phyloP scores from a whole-genome alignment of 225 moss, liverwort and hornwort species.

The Polytrichum formosum region DNA sequence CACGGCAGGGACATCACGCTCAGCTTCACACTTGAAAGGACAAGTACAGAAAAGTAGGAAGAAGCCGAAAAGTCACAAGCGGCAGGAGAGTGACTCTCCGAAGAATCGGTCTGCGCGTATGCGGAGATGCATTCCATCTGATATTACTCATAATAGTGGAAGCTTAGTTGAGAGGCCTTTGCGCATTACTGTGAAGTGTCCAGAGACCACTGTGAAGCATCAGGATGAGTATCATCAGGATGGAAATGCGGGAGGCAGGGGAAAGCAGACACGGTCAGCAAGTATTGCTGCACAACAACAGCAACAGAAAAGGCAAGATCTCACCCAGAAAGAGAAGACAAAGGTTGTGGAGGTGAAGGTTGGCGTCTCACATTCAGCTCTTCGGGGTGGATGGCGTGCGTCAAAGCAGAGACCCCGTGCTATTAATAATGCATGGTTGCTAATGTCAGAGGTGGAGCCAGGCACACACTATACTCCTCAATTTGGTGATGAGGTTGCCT shows the following conservation, averaged over 20 bases:
- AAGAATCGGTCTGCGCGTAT: slow-evolving; percentile 23
- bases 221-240: slow-evolving; percentile 21
- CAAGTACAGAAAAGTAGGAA: slow-evolving; percentile 25
- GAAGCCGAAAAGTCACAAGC: slow-evolving; percentile 24
- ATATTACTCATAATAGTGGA: slow-evolving; percentile 18
- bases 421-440: slow-evolving; percentile 68
- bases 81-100: slow-evolving; percentile 23
- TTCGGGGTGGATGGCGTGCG: slow-evolving; percentile 47
- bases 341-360: slow-evolving; percentile 43
- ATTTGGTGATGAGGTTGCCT: slow-evolving; percentile 87
- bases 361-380: slow-evolving; percentile 32
- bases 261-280: slow-evolving; percentile 31
- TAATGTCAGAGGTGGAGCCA: slow-evolving; percentile 76
- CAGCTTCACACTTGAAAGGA: slow-evolving; percentile 12
- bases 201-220: slow-evolving; percentile 33
- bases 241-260: slow-evolving; percentile 23
- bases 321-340: slow-evolving; percentile 38
- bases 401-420: slow-evolving; percentile 40
- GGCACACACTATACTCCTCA: slow-evolving; percentile 93
- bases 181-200: slow-evolving; percentile 40
- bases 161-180: slow-evolving; percentile 27
- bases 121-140: slow-evolving; percentile 31
- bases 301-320: slow-evolving; percentile 3
- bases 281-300: slow-evolving; percentile 33
- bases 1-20: slow-evolving; percentile 35